A percentile compares a stretch with the other conserved stretches of the same genome.
Conservation (phyloP, 805 yeast genomes). For the Candida tammaniensis region DNA sequence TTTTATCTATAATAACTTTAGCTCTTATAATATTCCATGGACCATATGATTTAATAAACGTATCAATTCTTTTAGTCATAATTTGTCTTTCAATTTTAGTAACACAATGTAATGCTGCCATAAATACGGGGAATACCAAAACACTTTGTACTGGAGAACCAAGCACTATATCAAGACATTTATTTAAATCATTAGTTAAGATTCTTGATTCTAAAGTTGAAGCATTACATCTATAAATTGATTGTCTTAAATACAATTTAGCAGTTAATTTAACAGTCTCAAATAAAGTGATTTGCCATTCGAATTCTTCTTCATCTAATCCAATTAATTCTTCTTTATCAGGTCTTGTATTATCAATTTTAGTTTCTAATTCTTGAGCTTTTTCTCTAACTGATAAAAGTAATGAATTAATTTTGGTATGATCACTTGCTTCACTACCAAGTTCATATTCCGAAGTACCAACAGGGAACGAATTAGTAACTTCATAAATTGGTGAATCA, state of each 20-base stretch:
- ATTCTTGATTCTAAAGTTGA: conserved; percentile 62
- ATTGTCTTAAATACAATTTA: conserved; percentile 62
- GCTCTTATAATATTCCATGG: conserved; percentile 59
- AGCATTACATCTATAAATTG: conserved; percentile 59
- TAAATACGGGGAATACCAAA: conserved; percentile 72
- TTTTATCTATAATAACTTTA: conserved; percentile 41
- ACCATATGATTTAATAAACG: conserved; percentile 58
- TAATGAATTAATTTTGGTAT: conserved; percentile 18
- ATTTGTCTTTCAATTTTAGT: conserved; percentile 48
- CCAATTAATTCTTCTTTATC: conserved; percentile 43
- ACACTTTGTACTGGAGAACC: conserved; percentile 70
- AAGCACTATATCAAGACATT: conserved; percentile 58
- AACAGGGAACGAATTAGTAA: conserved; percentile 1
- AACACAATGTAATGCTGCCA: conserved; percentile 70
- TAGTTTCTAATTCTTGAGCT: conserved; percentile 43
- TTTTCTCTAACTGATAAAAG: conserved; percentile 27
- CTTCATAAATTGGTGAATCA: conserved; percentile 12
- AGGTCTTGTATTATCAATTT: conserved; percentile 52
- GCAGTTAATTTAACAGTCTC: conserved; percentile 71
- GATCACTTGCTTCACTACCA: conserved; percentile 20
- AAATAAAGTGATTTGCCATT: conserved; percentile 65
- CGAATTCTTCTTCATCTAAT: conserved; percentile 48
- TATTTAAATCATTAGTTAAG: conserved; percentile 50
- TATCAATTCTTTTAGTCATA: conserved; percentile 53
- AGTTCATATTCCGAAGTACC: no score